Base-by-base conservation (phyloP, 306 rosid species). In the Quercus cerris region DNA sequence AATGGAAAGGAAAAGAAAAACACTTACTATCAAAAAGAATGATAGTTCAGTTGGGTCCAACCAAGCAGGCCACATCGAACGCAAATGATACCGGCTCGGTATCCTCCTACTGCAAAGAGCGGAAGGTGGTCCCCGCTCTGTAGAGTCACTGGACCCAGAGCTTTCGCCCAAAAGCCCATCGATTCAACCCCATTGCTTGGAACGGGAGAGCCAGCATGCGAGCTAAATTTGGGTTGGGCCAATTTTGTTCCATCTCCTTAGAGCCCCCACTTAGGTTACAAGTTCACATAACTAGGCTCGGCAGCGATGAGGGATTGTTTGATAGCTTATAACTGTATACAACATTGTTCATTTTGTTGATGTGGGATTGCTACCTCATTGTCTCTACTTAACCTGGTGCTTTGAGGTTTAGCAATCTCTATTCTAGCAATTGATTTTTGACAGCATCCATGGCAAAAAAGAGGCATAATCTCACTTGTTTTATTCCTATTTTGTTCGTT, bases 91-190 rank as follows among this genome's bases (percentile, higher is more conserved):
- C 70, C 27, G 28, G 58, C 51, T 64, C 55, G 77, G 70, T 14
- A 20, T 83, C 85, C 85, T 76, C 74, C 81, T 79, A 70, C 81
- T 12, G 78, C 71, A 30, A 0, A 4, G 80, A 80, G 75, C 4
- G 71, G 82, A 72, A 85, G 64, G 88, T 74, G 3, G 1, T 52
- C 78, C 78, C 74, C 81, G 83, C 81, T 78, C 83, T 85, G 85
- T 81, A n/a, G 61, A 15, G n/a, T 22, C 52, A 5, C 0, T 25
- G 5, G 1, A 1, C 3, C 30, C 6, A 4, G 35, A 6, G 74
- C 62, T 18, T 55, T 51, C 49, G 71, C 64, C 35, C 20, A 12
- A 1, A 33, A 33, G 31, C 2, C 62, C 10, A 35, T 1, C 1
- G 0, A 35, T 73, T 20, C 31, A 56, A 3, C 5, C 70, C 57